Base-by-base conservation (phyloP, 768 basidiomycete genomes). In the Suillus placidus region DNA sequence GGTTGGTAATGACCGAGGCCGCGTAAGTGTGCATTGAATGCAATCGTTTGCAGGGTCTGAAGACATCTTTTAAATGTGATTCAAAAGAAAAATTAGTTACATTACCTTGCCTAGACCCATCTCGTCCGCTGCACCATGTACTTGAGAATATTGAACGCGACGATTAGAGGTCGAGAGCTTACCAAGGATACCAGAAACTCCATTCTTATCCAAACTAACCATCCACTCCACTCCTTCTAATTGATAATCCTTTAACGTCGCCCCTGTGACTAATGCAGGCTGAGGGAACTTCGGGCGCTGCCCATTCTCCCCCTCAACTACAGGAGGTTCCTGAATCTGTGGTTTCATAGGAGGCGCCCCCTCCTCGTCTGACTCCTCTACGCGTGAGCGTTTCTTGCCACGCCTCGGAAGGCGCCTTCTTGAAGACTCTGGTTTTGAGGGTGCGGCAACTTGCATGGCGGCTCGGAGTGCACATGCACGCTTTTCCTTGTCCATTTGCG, bases 191-290 rank as follows among this genome's bases (percentile, higher is more conserved):
- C 92, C 92, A 0, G 88, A 89, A 26, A 93, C 90, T 0, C 92
- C 92, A 70, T 94, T 95, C 76, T 92, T 86, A 74, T 94, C 90
- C 18, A 97, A 78, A 13, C 88, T 88, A 1, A 92, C 89, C 92
- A 97, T 92, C 97, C 97, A 98, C 67, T 96, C 92, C 18, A 97
- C 85, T 0, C 97, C 97, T 60, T 95, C 93, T 2, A 98, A 84
- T 74, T 99, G 97, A 74, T 97, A 98, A 40, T 90, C 85, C 72
- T 95, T 94, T 67, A 99, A 77, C 64, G 80, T 91, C 0, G 88
- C 94, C 6, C 97, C 97, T 0, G 94, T 94, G 47, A 99, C 81
- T 20, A 95, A 78, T 2, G 82, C 76, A 0, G 95, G 92, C 73
- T 98, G 97, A 60, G 85, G 77, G 69, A 92, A 90, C 34, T 81